A percentile compares a stretch with the other conserved stretches of the same genome.
Conservation (phyloP, 176 grass and related monocot species). For the Pharus latifolius region DNA sequence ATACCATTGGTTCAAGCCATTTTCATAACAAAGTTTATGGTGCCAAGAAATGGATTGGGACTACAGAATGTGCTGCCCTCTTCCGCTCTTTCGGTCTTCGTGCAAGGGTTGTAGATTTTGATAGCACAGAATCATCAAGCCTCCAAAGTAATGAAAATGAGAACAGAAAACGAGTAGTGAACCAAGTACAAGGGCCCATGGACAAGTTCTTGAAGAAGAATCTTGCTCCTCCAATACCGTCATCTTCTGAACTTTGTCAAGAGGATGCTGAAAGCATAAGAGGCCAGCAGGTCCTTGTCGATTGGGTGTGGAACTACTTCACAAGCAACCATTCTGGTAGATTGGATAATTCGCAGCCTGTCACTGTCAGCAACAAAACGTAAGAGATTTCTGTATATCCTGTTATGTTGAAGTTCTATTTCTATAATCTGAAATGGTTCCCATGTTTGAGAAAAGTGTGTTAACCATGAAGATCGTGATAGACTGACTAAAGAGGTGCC, state of each 20-base stretch:
- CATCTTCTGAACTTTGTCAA: constrained; percentile 15
- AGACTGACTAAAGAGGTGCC: not conserved
- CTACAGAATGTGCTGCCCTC: constrained; percentile 69
- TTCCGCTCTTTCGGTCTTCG: constrained; percentile 80
- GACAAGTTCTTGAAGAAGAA: constrained; percentile 58
- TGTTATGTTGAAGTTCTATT: constrained; percentile 10
- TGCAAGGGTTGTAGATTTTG: constrained; percentile 88
- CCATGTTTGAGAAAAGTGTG: not conserved
- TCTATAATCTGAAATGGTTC: not conserved
- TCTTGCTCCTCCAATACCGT: constrained; percentile 7
- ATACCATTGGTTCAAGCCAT: constrained; percentile 42
- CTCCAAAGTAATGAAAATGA: constrained; percentile 8
- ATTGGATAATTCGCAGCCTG: constrained; percentile 23
- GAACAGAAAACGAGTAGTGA: constrained; percentile 13
- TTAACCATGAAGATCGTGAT: not conserved
- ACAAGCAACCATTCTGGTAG: constrained; percentile 18
- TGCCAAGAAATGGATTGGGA: constrained; percentile 73
- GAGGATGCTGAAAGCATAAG: constrained; percentile 32
- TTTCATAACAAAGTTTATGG: constrained; percentile 64
- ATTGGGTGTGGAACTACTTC: constrained; percentile 98
- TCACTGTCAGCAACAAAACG: constrained; percentile 66
- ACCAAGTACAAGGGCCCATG: constrained; percentile 49
- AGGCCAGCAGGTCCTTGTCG: constrained; percentile 61
- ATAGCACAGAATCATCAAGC: constrained; percentile 49
- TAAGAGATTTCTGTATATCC: constrained; percentile 20